Evolutionary conservation across 345 rosid genomes (phyloP).

Genomic region (Linum usitatissimum): DNA sequence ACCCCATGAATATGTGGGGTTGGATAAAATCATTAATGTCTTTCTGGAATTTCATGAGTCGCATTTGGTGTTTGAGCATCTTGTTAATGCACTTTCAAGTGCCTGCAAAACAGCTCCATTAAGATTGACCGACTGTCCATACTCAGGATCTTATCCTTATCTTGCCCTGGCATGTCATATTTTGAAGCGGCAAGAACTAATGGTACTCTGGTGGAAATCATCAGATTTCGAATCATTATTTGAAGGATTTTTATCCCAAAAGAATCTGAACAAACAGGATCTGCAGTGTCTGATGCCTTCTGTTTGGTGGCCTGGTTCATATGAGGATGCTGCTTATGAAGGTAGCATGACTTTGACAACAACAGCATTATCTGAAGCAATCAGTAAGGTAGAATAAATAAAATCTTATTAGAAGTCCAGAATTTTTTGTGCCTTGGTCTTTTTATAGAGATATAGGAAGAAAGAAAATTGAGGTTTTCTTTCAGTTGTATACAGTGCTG

Average conservation of each 20-base stretch:
- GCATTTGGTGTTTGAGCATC: slow-evolving; percentile 43
- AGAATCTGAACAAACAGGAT: slow-evolving; percentile 72
- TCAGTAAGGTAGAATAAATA: slow-evolving; percentile 48
- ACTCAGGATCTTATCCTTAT: slow-evolving; percentile 79
- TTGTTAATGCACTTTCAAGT: slow-evolving; percentile 61
- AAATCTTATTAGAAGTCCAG: background rate
- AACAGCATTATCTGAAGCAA: slow-evolving; percentile 63
- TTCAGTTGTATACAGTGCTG: background rate
- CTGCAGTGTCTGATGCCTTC: slow-evolving; percentile 77
- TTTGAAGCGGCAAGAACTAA: slow-evolving; percentile 57
- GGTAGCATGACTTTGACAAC: slow-evolving; percentile 72
- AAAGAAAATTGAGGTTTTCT: background rate
- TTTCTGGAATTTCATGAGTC: slow-evolving; percentile 56
- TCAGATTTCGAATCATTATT: slow-evolving; percentile 61
- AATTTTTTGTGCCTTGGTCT: background rate
- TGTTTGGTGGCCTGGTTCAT: slow-evolving; percentile 99
- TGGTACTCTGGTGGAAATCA: slow-evolving; percentile 82
- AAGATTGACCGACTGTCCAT: slow-evolving; percentile 74
- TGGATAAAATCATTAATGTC: slow-evolving; percentile 61
- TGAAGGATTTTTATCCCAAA: slow-evolving; percentile 75
- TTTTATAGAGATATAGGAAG: background rate
- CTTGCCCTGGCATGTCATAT: slow-evolving; percentile 83
- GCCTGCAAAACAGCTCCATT: slow-evolving; percentile 65
- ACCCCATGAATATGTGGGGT: slow-evolving; percentile 61
- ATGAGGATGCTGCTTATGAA: slow-evolving; percentile 65